A percentile compares a stretch with the other conserved stretches of the same genome.
These are phyloP conservation scores for Castanea sativa DNA, from an alignment of 306 rosid species.

Conservation along the genomic window DNA sequence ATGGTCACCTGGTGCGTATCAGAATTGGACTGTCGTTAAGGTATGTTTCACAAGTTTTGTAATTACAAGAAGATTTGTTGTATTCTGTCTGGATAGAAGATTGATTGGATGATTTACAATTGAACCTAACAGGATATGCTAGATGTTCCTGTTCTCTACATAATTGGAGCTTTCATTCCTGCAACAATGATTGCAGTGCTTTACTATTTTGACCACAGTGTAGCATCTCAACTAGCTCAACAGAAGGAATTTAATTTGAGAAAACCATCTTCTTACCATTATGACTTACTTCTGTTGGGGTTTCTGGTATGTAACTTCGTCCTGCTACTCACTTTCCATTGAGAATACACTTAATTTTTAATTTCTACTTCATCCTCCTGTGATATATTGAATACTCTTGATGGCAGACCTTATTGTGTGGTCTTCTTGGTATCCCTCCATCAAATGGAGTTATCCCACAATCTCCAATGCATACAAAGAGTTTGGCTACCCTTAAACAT, in stretches of 20 bases:
- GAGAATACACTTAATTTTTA: not conserved
- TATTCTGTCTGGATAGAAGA: not conserved
- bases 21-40: constrained; percentile 93
- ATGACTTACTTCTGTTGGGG: constrained; percentile 87
- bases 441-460: constrained; percentile 98
- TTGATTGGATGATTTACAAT: not conserved
- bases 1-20: constrained; percentile 98
- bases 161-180: constrained; percentile 94
- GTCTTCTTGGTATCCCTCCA: constrained; percentile 94
- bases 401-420: constrained; percentile 84
- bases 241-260: constrained; percentile 96
- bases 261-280: constrained; percentile 93
- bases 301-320: constrained; percentile 57
- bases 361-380: not conserved
- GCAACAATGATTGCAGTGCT: constrained; percentile 99
- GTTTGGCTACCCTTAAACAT: constrained; percentile 96
- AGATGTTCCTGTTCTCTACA: constrained; percentile 75
- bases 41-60: constrained; percentile 36
- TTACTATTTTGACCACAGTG: constrained; percentile 96
- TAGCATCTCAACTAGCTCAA: constrained; percentile 96
- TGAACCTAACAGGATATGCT: constrained; percentile 70
- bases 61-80: not conserved
- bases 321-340: not conserved
- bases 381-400: constrained; percentile 8
- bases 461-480: constrained; percentile 99